phyloP scores from a whole-genome alignment of 2,329 filamentous ascomycete species.

The Venturia carpophila region DNA sequence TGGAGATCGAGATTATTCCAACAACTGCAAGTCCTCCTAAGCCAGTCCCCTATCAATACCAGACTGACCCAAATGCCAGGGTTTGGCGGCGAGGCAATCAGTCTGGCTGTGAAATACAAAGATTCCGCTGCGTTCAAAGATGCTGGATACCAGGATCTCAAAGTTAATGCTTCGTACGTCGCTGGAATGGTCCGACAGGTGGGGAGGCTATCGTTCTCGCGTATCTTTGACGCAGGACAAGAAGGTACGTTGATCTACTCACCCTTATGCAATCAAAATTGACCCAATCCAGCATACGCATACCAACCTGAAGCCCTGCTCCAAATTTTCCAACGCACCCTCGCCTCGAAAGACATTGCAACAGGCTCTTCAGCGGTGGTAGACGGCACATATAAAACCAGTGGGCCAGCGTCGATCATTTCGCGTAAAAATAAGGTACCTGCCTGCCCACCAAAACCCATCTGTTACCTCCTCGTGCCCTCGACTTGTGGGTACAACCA shows the following conservation, averaged over 20 bases:
- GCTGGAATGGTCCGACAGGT: conserved; percentile 28
- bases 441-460: conserved; percentile 22
- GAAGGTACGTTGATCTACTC: neutral
- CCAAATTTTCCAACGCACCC: conserved; percentile 46
- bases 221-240: conserved; percentile 24
- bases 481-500: conserved; percentile 40
- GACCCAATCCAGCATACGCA: conserved; percentile 32
- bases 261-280: neutral
- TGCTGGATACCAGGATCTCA: conserved; percentile 40
- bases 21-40: conserved; percentile 29
- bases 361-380: conserved; percentile 38
- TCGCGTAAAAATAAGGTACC: neutral
- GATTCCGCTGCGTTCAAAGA: conserved; percentile 37
- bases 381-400: neutral
- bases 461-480: conserved; percentile 37
- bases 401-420: neutral
- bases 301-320: conserved; percentile 50
- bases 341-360: conserved; percentile 46
- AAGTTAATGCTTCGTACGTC: conserved; percentile 23
- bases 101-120: conserved; percentile 42
- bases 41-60: no score
- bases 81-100: conserved; percentile 48
- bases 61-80: conserved; percentile 27
- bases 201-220: conserved; percentile 26
- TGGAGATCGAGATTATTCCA: conserved; percentile 49